Evolutionary conservation across 768 basidiomycete species (phyloP).

Genomic region (Tulasnella sp.): DNA sequence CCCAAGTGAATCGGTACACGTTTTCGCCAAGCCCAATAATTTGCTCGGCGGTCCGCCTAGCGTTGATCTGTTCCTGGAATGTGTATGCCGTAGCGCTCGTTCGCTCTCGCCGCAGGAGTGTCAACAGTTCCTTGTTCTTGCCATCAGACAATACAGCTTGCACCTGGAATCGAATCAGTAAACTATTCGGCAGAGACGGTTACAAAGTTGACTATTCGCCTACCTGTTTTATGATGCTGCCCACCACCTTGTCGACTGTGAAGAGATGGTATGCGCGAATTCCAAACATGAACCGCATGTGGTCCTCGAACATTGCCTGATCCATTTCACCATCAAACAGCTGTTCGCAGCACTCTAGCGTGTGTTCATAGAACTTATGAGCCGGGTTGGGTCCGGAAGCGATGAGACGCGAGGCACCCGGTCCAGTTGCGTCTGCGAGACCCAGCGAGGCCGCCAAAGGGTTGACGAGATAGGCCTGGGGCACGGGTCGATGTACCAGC

Average conservation of each 20-base stretch:
- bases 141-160: conserved; percentile 76
- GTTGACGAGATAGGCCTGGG: conserved; percentile 60
- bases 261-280: conserved; percentile 87
- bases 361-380: conserved; percentile 73
- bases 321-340: conserved; percentile 90
- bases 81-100: conserved; percentile 23
- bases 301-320: conserved; percentile 86
- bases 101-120: conserved; percentile 58
- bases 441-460: conserved; percentile 75
- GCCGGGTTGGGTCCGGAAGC: conserved; percentile 32
- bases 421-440: conserved; percentile 73
- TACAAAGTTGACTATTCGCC: conserved; percentile 20
- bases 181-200: conserved; percentile 29
- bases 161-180: conserved; percentile 40
- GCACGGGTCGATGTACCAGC: conserved; percentile 37
- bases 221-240: conserved; percentile 85
- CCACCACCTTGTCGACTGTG: conserved; percentile 87
- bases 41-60: conserved; percentile 32
- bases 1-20: conserved; percentile 35
- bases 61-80: conserved; percentile 31
- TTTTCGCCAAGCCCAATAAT: conserved; percentile 33
- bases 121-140: conserved; percentile 80
- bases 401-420: conserved; percentile 22
- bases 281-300: conserved; percentile 89
- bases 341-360: conserved; percentile 85